Evolutionary conservation across 2,329 filamentous ascomycete genomes (phyloP).

Genomic region (Ophidiomyces ophidiicola): DNA sequence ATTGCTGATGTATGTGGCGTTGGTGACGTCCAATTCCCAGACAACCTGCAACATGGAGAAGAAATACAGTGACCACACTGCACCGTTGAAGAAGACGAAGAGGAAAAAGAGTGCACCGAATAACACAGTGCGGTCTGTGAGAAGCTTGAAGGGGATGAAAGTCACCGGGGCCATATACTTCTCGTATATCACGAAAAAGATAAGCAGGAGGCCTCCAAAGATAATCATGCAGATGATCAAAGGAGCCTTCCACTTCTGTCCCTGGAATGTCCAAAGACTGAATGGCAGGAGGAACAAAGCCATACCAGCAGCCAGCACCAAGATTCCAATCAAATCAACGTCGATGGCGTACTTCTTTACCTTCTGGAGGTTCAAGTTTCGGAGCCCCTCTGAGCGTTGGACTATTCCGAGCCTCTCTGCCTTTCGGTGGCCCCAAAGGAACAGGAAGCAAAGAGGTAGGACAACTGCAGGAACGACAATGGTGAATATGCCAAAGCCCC

Average conservation of each 20-base stretch:
- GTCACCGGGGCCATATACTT: slow-evolving; percentile 40
- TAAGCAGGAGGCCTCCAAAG: slow-evolving; percentile 41
- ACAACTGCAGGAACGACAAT: slow-evolving; percentile 48
- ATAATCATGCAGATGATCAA: slow-evolving; percentile 37
- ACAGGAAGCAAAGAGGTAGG: slow-evolving; percentile 43
- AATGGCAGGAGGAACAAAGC: slow-evolving; percentile 23
- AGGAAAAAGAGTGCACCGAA: slow-evolving; percentile 40
- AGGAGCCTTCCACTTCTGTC: slow-evolving; percentile 18
- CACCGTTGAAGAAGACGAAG: slow-evolving; percentile 38
- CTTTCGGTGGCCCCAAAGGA: slow-evolving; percentile 44
- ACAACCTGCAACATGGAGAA: slow-evolving; percentile 44
- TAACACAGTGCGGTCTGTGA: slow-evolving; percentile 36
- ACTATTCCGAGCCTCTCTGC: slow-evolving; percentile 34
- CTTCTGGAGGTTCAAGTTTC: slow-evolving; percentile 15
- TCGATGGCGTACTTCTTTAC: slow-evolving; percentile 18
- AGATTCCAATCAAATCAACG: slow-evolving; percentile 21
- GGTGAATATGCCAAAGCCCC: slow-evolving; percentile 51
- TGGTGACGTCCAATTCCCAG: slow-evolving; percentile 30
- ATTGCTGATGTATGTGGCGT: slow-evolving; percentile 35
- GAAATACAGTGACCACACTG: slow-evolving; percentile 40
- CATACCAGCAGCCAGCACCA: slow-evolving; percentile 22
- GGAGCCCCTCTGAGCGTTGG: slow-evolving; percentile 9
- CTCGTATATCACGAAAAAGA: slow-evolving; percentile 45
- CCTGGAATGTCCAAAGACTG: slow-evolving; percentile 18
- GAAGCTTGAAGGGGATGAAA: slow-evolving; percentile 44